Evolutionary conservation across 2,329 filamentous ascomycete species (phyloP), one percentile per base, ranked within the genome.

Genomic region (Dothideomycetes sp.): DNA sequence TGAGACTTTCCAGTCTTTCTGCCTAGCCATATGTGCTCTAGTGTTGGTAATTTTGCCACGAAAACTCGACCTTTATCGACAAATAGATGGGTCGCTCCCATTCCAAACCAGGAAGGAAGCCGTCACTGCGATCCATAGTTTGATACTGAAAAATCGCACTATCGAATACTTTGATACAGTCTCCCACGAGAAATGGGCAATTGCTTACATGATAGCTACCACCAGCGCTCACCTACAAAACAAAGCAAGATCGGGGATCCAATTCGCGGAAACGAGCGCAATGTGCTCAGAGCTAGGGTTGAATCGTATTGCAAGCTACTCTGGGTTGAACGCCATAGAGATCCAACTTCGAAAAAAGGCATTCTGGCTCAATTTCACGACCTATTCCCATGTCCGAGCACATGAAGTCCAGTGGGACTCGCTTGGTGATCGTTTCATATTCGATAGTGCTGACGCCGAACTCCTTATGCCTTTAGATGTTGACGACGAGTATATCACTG

Each of bases 321-420:
- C 19, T 2, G 31, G 31, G 5, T 16, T 39, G 4, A 22, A 39
- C 8, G 19, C 19, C 4, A 11, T 39, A 4, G 37, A 39, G 19
- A 16, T 24, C 7, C 37, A 39, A 10, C 19, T 39, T 14, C 14
- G 37, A 12, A 34, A 16, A 15, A 39, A 39, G 22, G 37, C 37
- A 12, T 39, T 39, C 16, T 39, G 37, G 31, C 15, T 39, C 17
- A 39, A 17, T 1, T 34, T 39, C 17, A 34, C 32, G 15, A 19
- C 30, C 11, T 12, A 34, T 10, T 31, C 33, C 19, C 31, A 39
- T 11, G 27, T 19, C 31, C 32, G 33, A 19, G 10, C 33, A 10
- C 37, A 39, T 9, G 29, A 19, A 5, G 30, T 31, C 19, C 37
- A 31, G 1, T 34, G 31, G 19, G 37, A 39, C 12, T 31, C 30